These are phyloP conservation scores for Cardamine resedifolia DNA, from an alignment of 345 rosid species.

Conservation along the genomic window DNA sequence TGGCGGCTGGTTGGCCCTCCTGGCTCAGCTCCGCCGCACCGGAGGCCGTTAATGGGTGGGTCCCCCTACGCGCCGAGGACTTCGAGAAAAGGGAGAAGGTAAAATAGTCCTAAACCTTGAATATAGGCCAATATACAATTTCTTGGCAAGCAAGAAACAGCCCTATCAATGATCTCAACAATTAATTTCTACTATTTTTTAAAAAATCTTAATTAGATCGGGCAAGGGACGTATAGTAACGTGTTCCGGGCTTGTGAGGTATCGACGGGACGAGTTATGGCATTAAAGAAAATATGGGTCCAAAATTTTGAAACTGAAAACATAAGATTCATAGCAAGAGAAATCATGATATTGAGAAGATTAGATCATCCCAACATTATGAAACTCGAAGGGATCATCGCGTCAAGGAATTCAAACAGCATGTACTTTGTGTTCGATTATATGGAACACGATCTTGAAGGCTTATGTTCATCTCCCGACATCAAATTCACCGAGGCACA, in stretches of 20 bases:
- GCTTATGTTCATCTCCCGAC: slow-evolving; percentile 59
- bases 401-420: slow-evolving; percentile 59
- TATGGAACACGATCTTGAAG: slow-evolving; percentile 85
- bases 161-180: not conserved
- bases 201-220: slow-evolving; percentile 62
- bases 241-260: slow-evolving; percentile 79
- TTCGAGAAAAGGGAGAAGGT: slow-evolving; percentile 84
- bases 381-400: slow-evolving; percentile 68
- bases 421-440: slow-evolving; percentile 77
- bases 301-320: slow-evolving; percentile 76
- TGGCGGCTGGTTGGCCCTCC: slow-evolving; percentile 78
- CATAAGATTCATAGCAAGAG: slow-evolving; percentile 77
- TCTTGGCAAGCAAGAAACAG: slow-evolving; percentile 24
- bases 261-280: slow-evolving; percentile 65
- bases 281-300: slow-evolving; percentile 70
- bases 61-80: slow-evolving; percentile 63
- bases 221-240: slow-evolving; percentile 88
- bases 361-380: slow-evolving; percentile 78
- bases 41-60: slow-evolving; percentile 77
- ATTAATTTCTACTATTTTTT: not conserved
- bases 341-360: slow-evolving; percentile 71
- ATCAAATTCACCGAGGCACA: slow-evolving; percentile 64
- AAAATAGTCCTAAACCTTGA: slow-evolving; percentile 13
- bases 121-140: not conserved
- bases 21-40: slow-evolving; percentile 74